Evolutionary conservation across 306 rosid species (phyloP).

Genomic region (Vigna nakashimae): DNA sequence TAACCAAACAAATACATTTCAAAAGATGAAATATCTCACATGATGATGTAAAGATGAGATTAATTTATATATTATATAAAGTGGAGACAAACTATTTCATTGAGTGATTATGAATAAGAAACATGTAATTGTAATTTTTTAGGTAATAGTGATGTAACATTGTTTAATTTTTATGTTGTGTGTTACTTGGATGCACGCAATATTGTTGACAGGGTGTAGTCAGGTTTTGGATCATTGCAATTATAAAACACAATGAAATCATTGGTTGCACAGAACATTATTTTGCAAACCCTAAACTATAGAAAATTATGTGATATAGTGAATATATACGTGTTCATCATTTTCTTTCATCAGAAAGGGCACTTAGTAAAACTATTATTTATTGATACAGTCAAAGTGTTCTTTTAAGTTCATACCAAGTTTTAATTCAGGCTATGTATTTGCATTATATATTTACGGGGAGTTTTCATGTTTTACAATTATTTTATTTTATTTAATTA

Average conservation of each 20-base stretch:
- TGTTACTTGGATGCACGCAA: conserved; percentile 43
- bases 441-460: too few species aligned
- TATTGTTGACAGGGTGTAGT: conserved; percentile 16
- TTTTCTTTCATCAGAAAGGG: not conserved
- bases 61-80: too few species aligned
- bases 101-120: conserved; percentile 8
- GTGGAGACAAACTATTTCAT: too few species aligned
- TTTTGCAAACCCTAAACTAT: too few species aligned
- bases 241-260: not conserved
- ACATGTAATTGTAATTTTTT: not conserved
- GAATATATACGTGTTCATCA: not conserved
- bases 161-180: conserved; percentile 28
- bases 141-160: conserved; percentile 11
- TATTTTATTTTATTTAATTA: too few species aligned
- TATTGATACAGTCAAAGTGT: not conserved
- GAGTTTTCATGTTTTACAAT: too few species aligned
- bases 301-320: too few species aligned
- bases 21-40: not conserved
- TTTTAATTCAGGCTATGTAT: too few species aligned
- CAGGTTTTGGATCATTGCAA: not conserved
- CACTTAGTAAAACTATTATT: not conserved
- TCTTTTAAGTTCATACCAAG: too few species aligned
- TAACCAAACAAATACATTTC: conserved; percentile 24
- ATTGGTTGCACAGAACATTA: not conserved
- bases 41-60: too few species aligned